Percentiles rank a stretch among this genome's conserved stretches.
These are phyloP conservation scores for Ceratocystis lukuohia DNA, from an alignment of 2,329 filamentous ascomycete species.

Conservation along the genomic window DNA sequence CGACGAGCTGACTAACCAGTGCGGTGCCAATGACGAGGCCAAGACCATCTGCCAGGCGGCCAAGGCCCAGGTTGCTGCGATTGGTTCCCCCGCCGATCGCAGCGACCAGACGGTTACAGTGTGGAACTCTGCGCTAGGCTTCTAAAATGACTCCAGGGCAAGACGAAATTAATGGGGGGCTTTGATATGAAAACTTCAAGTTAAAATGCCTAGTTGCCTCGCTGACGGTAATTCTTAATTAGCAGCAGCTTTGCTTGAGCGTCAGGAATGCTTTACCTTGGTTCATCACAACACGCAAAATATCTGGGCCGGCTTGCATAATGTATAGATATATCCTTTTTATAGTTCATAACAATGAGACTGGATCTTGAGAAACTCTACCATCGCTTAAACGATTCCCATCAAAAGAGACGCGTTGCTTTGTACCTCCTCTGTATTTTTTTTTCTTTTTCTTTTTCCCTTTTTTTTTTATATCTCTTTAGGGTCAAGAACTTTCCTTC, in stretches of 20 bases:
- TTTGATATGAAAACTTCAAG: background rate
- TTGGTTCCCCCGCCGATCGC: conserved; percentile 19
- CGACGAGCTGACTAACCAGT: conserved; percentile 55
- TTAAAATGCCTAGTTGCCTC: background rate
- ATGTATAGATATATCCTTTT: background rate
- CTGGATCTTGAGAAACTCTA: conserved; percentile 5
- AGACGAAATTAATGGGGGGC: too few species aligned
- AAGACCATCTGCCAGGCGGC: conserved; percentile 39
- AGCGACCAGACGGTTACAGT: conserved; percentile 18
- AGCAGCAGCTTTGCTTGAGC: background rate
- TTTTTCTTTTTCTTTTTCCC: background rate
- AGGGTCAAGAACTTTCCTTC: background rate
- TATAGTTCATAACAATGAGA: conserved; percentile 9
- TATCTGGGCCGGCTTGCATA: background rate
- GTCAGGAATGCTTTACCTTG: background rate
- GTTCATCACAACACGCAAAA: background rate
- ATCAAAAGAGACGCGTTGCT: background rate
- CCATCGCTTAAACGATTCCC: background rate
- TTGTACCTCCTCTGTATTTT: background rate
- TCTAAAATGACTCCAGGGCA: conserved; percentile 7
- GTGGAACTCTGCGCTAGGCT: conserved; percentile 20
- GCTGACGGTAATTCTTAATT: background rate
- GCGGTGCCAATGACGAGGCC: conserved; percentile 47
- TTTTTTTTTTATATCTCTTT: background rate
- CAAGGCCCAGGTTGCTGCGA: conserved; percentile 28